Conservation (phyloP, 345 rosid genomes). For the Gossypioides kirkii region DNA sequence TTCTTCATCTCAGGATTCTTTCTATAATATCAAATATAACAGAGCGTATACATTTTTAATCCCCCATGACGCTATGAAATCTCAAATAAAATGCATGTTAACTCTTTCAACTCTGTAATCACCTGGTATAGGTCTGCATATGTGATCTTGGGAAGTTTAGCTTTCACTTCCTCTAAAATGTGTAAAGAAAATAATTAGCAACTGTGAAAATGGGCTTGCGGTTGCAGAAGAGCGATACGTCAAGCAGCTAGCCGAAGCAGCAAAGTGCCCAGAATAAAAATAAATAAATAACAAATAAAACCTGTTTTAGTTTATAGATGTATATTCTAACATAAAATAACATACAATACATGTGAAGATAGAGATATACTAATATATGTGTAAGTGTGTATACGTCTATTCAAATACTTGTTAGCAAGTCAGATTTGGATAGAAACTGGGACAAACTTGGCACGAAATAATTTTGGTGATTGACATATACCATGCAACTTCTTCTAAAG, state of each 20-base stretch:
- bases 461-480: neutral
- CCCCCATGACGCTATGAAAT: neutral
- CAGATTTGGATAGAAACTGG: neutral
- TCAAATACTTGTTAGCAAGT: neutral
- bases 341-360: neutral
- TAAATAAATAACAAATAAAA: neutral
- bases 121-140: slow-evolving; percentile 79
- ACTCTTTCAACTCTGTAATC: slow-evolving; percentile 12
- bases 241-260: too few species aligned
- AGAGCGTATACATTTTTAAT: neutral
- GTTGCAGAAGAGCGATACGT: too few species aligned
- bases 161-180: slow-evolving; percentile 71
- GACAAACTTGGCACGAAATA: neutral
- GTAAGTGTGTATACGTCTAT: too few species aligned
- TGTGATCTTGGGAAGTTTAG: slow-evolving; percentile 69
- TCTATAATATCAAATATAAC: neutral
- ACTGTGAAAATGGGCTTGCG: too few species aligned
- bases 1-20: neutral
- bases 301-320: neutral
- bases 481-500: neutral
- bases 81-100: neutral
- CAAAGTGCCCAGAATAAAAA: neutral
- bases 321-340: slow-evolving; percentile 8
- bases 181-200: slow-evolving; percentile 8
- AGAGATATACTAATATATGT: too few species aligned